Evolutionary conservation across 306 rosid species (phyloP).

Genomic region (Gleditsia sinensis): DNA sequence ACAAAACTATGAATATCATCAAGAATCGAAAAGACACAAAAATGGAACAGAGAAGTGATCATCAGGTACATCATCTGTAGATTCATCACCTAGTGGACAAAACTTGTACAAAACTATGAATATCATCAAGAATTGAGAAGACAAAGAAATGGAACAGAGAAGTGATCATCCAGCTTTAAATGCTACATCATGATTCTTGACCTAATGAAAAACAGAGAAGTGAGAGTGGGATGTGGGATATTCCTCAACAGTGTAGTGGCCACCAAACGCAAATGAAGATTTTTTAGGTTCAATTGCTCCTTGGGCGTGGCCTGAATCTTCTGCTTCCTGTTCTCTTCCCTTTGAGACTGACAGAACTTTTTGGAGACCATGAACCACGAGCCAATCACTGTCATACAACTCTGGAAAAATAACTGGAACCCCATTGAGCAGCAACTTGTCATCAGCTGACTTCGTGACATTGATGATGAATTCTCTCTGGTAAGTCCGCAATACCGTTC

Average conservation of each 20-base stretch:
- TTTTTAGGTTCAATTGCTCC: not conserved
- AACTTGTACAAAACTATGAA: too few relatives aligned
- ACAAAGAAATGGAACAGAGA: not conserved
- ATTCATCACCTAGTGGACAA: constrained; percentile 33
- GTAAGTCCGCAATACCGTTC: constrained; percentile 41
- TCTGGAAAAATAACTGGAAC: constrained; percentile 46
- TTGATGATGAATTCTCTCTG: constrained; percentile 42
- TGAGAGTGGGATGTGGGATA: constrained; percentile 29
- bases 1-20: not conserved
- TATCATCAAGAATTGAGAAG: not conserved
- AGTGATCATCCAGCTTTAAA: not conserved
- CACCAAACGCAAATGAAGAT: constrained; percentile 4
- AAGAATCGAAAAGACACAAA: not conserved
- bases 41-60: not conserved
- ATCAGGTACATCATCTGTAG: too few relatives aligned
- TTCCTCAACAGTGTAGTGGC: not conserved
- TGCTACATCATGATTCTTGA: not conserved
- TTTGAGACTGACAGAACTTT: constrained; percentile 33
- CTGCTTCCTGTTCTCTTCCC: not conserved
- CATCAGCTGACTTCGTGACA: constrained; percentile 21
- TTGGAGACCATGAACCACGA: constrained; percentile 46
- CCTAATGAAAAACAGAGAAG: constrained; percentile 47
- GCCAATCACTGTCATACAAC: constrained; percentile 39
- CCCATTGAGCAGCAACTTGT: constrained; percentile 42
- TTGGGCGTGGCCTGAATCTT: not conserved